Evolutionary conservation across 2,329 filamentous ascomycete genomes (phyloP), one percentile per base, ranked within the genome.

Genomic region (Claviceps africana): DNA sequence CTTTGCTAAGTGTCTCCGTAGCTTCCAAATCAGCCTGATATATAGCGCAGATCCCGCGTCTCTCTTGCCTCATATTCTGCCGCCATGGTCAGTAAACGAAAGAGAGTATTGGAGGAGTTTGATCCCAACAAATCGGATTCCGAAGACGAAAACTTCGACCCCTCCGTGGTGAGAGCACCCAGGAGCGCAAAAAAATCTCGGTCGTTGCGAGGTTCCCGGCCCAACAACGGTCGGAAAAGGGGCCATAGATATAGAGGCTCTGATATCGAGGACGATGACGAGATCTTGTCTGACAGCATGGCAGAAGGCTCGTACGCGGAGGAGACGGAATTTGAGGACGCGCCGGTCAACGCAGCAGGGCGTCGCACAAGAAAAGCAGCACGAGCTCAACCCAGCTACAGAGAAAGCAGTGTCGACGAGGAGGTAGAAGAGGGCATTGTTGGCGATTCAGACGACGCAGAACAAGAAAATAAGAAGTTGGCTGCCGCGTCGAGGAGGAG

Each of bases 61-160:
- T 3, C 22, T 19, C 40, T 17, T 33, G 19, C 11, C 19, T 22
- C 28, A 11, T 22, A 21, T 28, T 28, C 19, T 21, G 19, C 40
- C 49, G 52, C 49, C n/a, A 68, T 69, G 67, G 61, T 59, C 45
- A 63, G 64, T 53, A 82, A 82, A 64, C 70, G 81, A 51, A 84
- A 82, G 72, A 70, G 75, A 56, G 72, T 72, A 53, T 66, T 80
- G 52, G 74, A 79, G 56, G 72, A 73, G 51, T 84, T 83, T 58
- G 81, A 85, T 64, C 79, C 78, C 3, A 83, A 83, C 63, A 77
- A 81, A 62, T 84, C 81, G 49, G 81, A 85, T 58, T 72, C 81
- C 2, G 76, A 81, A 48, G 81, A 85, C 61, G 79, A 81, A 57
- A 82, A 82, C 63, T 85, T 84, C 60, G 76, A 81, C 53, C 80